Evolutionary conservation across 306 rosid genomes (phyloP), one percentile per base, ranked within the genome.

Genomic region (Ormosia emarginata): DNA sequence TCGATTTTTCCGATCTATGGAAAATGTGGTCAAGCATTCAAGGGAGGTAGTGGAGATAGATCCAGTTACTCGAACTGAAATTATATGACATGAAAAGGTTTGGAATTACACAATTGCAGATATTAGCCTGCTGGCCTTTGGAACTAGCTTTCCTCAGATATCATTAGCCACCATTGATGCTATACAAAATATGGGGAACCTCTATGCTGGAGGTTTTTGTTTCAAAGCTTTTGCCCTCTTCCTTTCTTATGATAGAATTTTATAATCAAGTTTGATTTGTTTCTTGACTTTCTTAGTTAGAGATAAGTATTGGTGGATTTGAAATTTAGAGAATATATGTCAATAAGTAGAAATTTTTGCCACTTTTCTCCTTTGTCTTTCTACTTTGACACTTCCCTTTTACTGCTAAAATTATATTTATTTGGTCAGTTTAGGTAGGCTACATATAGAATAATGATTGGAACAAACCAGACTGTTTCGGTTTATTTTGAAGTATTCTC

Each of bases 71-170:
- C 80, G 85, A 55, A 79, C 64, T 56, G 81, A 93, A 78, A 71
- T 61, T 68, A 44, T 89, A 57, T 85, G 86, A 65, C 77, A 85
- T 63, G 97, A 90, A 79, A 95, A 92, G 70, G 98, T 95, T 59
- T 95, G 99, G 98, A 95, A 95, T 85, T 95, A 90, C 82, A 90
- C 99, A 1, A 85, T 95, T 64, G 99, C 99, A 13, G 99, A 95
- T 75, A 95, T 95, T 87, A 89, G 92, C 70, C 69, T 95, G 78
- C 87, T 95, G 87, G 99, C 99, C 33, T 95, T 93, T 73, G 99
- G 99, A 78, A 95, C 99, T 56, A 95, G 99, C 89, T 95, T 95
- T 87, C 99, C 99, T 77, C 99, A 95, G 86, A 93, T 95, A 83
- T 95, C 99, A 33, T 85, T 95, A 47, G 99, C 99, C 77, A 95